phyloP scores from a whole-genome alignment of 2,329 filamentous ascomycete species.

The Colletotrichum sp. region DNA sequence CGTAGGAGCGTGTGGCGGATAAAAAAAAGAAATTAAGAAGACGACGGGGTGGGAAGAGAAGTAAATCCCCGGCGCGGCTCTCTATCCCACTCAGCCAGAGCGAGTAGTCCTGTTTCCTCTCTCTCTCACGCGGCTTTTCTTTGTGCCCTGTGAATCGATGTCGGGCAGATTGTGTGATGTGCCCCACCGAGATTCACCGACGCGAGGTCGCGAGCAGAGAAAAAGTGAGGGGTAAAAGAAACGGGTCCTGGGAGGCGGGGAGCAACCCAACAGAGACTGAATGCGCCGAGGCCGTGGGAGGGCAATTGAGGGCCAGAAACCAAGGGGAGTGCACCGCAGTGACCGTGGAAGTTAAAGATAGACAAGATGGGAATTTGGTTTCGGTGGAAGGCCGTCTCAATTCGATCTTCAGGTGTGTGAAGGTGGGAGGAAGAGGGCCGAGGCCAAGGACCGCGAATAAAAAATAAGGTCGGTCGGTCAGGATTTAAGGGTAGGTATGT shows the following conservation, averaged over 20 bases:
- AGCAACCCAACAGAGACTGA: constrained; percentile 2
- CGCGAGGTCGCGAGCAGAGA: constrained; percentile 16
- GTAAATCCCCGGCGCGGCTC: background rate
- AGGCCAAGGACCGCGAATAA: constrained; percentile 22
- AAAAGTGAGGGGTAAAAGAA: constrained; percentile 23
- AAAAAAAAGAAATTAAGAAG: background rate
- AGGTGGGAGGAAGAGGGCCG: constrained; percentile 21
- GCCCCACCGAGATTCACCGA: constrained; percentile 27
- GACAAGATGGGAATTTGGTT: background rate
- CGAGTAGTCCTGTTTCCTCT: background rate
- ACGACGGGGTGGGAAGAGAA: background rate
- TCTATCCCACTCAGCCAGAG: background rate
- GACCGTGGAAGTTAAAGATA: background rate
- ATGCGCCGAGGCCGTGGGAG: constrained; percentile 7
- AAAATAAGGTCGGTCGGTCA: constrained; percentile 22
- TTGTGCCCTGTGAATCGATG: constrained; percentile 11
- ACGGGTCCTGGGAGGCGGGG: constrained; percentile 13
- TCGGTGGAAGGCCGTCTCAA: constrained; percentile 12
- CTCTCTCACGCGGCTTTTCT: constrained; percentile 8
- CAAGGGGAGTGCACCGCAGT: background rate
- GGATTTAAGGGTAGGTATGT: constrained; percentile 12
- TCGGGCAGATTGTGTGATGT: constrained; percentile 21
- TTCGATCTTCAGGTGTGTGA: constrained; percentile 14
- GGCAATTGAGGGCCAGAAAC: constrained; percentile 9
- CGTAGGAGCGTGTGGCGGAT: background rate